These are phyloP conservation scores for Penicillium maclennaniae DNA, from an alignment of 495 filamentous ascomycete genomes.

Conservation along the genomic window DNA sequence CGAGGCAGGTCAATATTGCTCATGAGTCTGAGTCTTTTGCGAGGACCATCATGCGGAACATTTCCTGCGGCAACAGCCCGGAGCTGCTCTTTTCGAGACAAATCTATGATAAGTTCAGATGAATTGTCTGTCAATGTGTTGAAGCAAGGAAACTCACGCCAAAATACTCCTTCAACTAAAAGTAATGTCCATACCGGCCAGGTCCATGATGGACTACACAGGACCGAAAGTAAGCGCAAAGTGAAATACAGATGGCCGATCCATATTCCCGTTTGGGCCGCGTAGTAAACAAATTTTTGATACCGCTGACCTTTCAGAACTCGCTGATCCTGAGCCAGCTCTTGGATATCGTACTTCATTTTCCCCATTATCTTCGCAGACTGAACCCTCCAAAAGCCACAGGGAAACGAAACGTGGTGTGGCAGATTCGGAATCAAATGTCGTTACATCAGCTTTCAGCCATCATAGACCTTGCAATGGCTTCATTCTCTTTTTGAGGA, in stretches of 20 bases:
- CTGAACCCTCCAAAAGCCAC: not conserved
- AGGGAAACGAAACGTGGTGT: not conserved
- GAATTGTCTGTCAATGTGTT: not conserved
- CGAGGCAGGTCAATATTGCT: conserved; percentile 28
- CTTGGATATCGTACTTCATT: conserved; percentile 17
- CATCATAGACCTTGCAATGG: not conserved
- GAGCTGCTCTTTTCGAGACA: conserved; percentile 26
- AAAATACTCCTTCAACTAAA: conserved; percentile 24
- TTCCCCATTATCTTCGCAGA: conserved; percentile 2
- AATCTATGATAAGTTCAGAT: conserved; percentile 12
- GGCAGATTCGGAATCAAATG: not conserved
- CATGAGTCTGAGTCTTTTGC: conserved; percentile 25
- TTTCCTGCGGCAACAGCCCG: conserved; percentile 20
- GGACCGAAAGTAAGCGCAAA: conserved; percentile 14
- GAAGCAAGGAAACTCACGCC: conserved; percentile 14
- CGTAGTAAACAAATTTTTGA: conserved; percentile 19
- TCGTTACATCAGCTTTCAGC: not conserved
- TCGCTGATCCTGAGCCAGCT: conserved; percentile 21
- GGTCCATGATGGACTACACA: conserved; percentile 8
- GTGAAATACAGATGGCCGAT: conserved; percentile 21
- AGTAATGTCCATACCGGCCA: conserved; percentile 35
- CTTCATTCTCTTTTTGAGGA: not conserved
- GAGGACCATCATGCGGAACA: not conserved
- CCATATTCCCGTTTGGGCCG: conserved; percentile 24
- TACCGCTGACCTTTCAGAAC: conserved; percentile 14